Conservation (phyloP, 495 filamentous ascomycete species). For the Collariella sp. region DNA sequence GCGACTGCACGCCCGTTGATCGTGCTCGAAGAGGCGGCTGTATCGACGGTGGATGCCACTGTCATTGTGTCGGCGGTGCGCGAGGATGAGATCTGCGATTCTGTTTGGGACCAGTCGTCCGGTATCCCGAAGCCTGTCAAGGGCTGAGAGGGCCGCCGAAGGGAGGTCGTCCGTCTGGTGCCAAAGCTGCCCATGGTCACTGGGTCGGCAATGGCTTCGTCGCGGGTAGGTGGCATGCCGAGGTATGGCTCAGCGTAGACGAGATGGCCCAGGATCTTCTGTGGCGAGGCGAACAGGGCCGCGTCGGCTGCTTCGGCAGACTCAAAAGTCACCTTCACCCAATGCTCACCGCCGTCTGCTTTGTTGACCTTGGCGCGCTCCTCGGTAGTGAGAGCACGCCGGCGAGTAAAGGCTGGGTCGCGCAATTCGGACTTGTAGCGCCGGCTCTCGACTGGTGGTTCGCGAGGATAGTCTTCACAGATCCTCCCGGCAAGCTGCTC, state of each 20-base stretch:
- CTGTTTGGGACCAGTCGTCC: slow-evolving; percentile 22
- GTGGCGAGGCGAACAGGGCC: slow-evolving; percentile 66
- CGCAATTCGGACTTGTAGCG: slow-evolving; percentile 54
- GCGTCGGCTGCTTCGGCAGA: slow-evolving; percentile 68
- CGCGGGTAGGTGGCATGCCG: slow-evolving; percentile 57
- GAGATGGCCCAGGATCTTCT: slow-evolving; percentile 63
- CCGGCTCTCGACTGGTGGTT: slow-evolving; percentile 47
- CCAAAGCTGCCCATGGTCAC: not conserved
- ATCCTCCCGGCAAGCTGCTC: slow-evolving; percentile 72
- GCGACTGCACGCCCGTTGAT: slow-evolving; percentile 29
- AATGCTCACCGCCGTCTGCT: slow-evolving; percentile 70
- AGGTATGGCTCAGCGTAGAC: slow-evolving; percentile 72
- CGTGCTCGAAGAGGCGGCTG: slow-evolving; percentile 52
- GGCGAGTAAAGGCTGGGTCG: slow-evolving; percentile 52
- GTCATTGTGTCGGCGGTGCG: slow-evolving; percentile 43
- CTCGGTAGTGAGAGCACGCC: slow-evolving; percentile 50
- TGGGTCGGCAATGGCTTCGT: slow-evolving; percentile 34
- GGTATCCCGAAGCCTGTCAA: slow-evolving; percentile 5
- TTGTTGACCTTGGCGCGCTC: slow-evolving; percentile 68
- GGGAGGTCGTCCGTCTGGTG: not conserved
- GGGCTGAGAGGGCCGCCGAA: slow-evolving; percentile 2
- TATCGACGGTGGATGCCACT: slow-evolving; percentile 22
- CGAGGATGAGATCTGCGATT: slow-evolving; percentile 37
- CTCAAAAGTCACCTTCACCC: slow-evolving; percentile 92
- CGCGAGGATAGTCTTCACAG: slow-evolving; percentile 82